Conservation (phyloP, 768 basidiomycete genomes). For the Lactarius akahatsu region DNA sequence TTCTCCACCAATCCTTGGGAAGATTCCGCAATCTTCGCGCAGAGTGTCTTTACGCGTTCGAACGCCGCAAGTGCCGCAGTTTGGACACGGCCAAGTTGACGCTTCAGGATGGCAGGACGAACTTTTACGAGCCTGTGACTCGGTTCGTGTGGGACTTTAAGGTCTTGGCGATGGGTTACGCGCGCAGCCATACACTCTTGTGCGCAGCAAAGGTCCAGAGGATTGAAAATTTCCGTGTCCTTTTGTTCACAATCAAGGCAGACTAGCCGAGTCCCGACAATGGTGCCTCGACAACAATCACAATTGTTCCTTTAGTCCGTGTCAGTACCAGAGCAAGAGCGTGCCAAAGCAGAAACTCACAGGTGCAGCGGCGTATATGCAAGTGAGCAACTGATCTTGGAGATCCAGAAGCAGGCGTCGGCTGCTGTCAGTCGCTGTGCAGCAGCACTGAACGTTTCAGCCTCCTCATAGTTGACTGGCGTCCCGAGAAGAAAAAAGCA, state of each 20-base stretch:
- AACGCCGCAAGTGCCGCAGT: conserved; percentile 2
- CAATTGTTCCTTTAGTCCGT: conserved; percentile 28
- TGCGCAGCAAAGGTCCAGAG: conserved; percentile 35
- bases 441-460: conserved; percentile 20
- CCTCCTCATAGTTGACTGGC: conserved; percentile 27
- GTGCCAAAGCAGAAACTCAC: conserved; percentile 16
- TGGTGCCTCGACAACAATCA: conserved; percentile 32
- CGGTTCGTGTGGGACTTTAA: conserved; percentile 33
- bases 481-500: conserved; percentile 25
- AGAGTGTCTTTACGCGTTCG: neutral
- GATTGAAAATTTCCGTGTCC: conserved; percentile 14
- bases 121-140: conserved; percentile 36
- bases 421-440: conserved; percentile 30
- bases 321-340: neutral
- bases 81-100: neutral
- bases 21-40: neutral
- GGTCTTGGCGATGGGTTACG: conserved; percentile 25
- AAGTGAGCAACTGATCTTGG: conserved; percentile 25
- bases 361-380: conserved; percentile 29
- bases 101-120: conserved; percentile 23
- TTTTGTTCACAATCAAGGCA: conserved; percentile 36
- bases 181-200: conserved; percentile 31
- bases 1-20: neutral
- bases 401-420: conserved; percentile 33
- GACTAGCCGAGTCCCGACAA: conserved; percentile 35